A percentile compares a stretch with the other conserved stretches of the same genome.
Evolutionary conservation across 441 rosid species (phyloP).

Genomic region (Isatis lusitanica): DNA sequence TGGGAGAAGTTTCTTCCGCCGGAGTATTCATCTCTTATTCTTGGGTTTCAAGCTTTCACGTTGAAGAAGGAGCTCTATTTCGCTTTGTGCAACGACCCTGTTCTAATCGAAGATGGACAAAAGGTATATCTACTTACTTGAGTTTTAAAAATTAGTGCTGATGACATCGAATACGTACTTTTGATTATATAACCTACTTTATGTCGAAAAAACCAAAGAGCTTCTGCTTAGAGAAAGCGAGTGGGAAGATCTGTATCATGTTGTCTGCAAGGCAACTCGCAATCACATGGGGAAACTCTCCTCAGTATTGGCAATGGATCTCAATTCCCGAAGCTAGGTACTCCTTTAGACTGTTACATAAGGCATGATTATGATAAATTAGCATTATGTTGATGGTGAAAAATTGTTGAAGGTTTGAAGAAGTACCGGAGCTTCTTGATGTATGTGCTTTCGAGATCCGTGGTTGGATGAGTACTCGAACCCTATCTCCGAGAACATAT

Average conservation of each 20-base stretch:
- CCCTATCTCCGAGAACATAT: constrained; percentile 33
- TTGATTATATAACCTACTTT: neutral
- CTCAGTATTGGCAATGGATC: constrained; percentile 34
- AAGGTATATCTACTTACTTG: constrained; percentile 25
- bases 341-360: neutral
- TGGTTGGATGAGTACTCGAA: constrained; percentile 25
- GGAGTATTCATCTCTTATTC: constrained; percentile 5
- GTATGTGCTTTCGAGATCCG: constrained; percentile 41
- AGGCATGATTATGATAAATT: neutral
- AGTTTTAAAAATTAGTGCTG: neutral
- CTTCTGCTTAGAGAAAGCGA: constrained; percentile 48
- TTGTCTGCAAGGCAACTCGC: constrained; percentile 45
- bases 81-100: constrained; percentile 21
- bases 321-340: constrained; percentile 40
- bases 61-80: constrained; percentile 35
- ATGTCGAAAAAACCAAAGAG: constrained; percentile 39
- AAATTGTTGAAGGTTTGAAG: constrained; percentile 37
- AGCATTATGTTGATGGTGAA: neutral
- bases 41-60: neutral
- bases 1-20: constrained; percentile 42
- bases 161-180: neutral
- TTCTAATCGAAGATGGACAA: constrained; percentile 30
- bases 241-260: constrained; percentile 40
- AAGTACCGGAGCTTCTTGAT: constrained; percentile 32
- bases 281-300: constrained; percentile 50